phyloP scores from a whole-genome alignment of 140 eudicot species.

The Senecio squalidus region DNA sequence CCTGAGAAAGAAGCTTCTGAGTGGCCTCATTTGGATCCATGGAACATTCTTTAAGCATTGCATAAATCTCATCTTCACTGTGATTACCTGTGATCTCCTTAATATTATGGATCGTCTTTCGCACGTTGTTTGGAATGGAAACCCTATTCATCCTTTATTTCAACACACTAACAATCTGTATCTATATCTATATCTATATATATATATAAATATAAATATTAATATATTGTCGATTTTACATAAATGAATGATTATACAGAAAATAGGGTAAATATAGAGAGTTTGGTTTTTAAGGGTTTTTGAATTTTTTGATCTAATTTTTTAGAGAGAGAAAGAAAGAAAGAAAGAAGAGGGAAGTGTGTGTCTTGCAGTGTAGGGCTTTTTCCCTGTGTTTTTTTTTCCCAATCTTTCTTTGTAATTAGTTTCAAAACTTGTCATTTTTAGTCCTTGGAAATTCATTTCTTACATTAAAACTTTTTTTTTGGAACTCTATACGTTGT shows the following conservation, averaged over 20 bases:
- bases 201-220: neutral
- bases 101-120: conserved; percentile 62
- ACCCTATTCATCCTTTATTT: conserved; percentile 39
- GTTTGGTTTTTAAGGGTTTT: conserved; percentile 47
- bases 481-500: too few relatives aligned
- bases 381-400: conserved; percentile 12
- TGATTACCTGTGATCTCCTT: conserved; percentile 81
- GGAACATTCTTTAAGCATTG: conserved; percentile 69
- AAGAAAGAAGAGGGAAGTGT: conserved; percentile 21
- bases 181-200: neutral
- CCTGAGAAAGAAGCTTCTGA: conserved; percentile 69
- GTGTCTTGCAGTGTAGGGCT: conserved; percentile 28
- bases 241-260: conserved; percentile 7
- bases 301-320: conserved; percentile 36
- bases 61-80: conserved; percentile 80
- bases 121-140: conserved; percentile 53
- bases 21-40: conserved; percentile 89
- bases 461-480: too few relatives aligned
- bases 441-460: too few relatives aligned
- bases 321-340: conserved; percentile 10
- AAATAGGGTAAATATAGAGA: conserved; percentile 21
- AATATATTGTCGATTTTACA: too few relatives aligned
- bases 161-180: conserved; percentile 28
- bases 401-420: neutral
- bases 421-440: too few relatives aligned